Evolutionary conservation across 2,329 filamentous ascomycete species (phyloP).

Genomic region (Fusarium sp.): DNA sequence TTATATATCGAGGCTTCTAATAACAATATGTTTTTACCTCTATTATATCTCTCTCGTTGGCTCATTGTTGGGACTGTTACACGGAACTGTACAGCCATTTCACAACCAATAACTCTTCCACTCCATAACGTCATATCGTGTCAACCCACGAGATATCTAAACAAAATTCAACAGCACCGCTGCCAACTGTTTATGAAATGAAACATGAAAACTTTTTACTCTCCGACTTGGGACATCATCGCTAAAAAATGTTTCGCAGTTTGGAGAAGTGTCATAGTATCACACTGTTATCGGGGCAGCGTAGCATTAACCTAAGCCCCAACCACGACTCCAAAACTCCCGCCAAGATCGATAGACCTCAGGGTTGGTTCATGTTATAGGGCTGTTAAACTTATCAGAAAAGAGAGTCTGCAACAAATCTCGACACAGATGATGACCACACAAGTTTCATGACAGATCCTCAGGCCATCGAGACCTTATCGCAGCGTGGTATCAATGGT

Average conservation of each 20-base stretch:
- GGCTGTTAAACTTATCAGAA: conserved; percentile 10
- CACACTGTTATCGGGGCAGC: background rate
- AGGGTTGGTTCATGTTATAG: conserved; percentile 27
- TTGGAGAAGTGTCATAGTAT: background rate
- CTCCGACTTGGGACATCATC: background rate
- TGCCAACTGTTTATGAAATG: background rate
- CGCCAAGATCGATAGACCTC: conserved; percentile 26
- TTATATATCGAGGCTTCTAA: too few species aligned
- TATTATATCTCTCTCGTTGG: too few species aligned
- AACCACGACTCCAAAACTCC: conserved; percentile 1
- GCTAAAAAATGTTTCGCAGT: conserved; percentile 2
- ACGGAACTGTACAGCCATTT: too few species aligned
- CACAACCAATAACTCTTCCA: background rate
- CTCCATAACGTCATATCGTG: too few species aligned
- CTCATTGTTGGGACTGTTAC: too few species aligned
- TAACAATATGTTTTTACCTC: too few species aligned
- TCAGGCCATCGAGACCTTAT: background rate
- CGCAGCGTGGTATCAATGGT: conserved; percentile 25
- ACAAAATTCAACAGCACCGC: conserved; percentile 8
- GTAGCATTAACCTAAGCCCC: conserved; percentile 18
- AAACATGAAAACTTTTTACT: conserved; percentile 8
- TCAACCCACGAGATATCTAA: background rate
- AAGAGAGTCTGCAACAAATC: conserved; percentile 30
- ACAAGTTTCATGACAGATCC: conserved; percentile 30
- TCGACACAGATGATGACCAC: conserved; percentile 1